Percentiles rank a stretch among this genome's conserved stretches.
phyloP scores from a whole-genome alignment of 805 yeast genomes.

The Monosporozyma servazzii region DNA sequence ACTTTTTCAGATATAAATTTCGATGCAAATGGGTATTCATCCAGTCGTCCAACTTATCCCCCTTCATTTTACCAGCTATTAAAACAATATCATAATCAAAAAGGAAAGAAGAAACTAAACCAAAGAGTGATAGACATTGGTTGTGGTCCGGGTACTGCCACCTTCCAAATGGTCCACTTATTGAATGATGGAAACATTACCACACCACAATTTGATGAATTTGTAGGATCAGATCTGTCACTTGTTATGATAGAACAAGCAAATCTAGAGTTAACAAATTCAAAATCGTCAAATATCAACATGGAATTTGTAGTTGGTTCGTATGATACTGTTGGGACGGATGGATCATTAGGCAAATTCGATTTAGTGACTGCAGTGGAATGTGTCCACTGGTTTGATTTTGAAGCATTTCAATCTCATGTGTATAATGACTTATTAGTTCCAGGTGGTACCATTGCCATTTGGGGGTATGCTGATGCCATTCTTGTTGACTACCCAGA shows the following conservation, averaged over 20 bases:
- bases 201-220: slow-evolving; percentile 31
- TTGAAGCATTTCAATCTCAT: slow-evolving; percentile 41
- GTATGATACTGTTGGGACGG: slow-evolving; percentile 10
- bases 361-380: slow-evolving; percentile 76
- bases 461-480: slow-evolving; percentile 77
- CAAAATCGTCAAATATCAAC: slow-evolving; percentile 2
- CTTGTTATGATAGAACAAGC: slow-evolving; percentile 46
- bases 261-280: slow-evolving; percentile 13
- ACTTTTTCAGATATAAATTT: slow-evolving; percentile 49
- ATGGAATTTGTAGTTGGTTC: slow-evolving; percentile 26
- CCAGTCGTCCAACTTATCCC: slow-evolving; percentile 64
- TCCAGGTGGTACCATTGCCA: slow-evolving; percentile 57
- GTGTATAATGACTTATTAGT: slow-evolving; percentile 42
- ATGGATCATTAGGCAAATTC: slow-evolving; percentile 14
- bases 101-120: slow-evolving; percentile 17
- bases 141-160: slow-evolving; percentile 73
- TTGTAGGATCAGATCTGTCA: slow-evolving; percentile 59
- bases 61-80: slow-evolving; percentile 37
- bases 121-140: slow-evolving; percentile 57
- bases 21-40: slow-evolving; percentile 43
- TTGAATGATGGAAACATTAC: neutral
- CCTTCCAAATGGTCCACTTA: slow-evolving; percentile 33
- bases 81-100: slow-evolving; percentile 32
- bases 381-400: slow-evolving; percentile 79
- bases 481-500: slow-evolving; percentile 42